A percentile compares a stretch with the other conserved stretches of the same genome.
These are phyloP conservation scores for Yarrowia sp. DNA, from an alignment of 805 yeast species.

Conservation along the genomic window DNA sequence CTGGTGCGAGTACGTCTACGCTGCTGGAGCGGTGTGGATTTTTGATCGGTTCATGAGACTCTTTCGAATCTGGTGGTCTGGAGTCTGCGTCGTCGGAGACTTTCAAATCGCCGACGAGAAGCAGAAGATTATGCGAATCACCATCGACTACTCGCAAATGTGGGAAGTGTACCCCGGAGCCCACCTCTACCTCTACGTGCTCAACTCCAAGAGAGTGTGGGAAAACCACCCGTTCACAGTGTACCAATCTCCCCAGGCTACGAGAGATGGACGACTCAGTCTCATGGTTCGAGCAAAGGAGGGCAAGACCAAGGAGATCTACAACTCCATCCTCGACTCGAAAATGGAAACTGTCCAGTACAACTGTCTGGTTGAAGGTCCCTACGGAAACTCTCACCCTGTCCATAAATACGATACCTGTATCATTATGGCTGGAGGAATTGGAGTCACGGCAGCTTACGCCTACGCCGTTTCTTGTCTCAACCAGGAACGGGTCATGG, in stretches of 20 bases:
- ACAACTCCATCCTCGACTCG: constrained; percentile 33
- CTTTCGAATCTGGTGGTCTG: constrained; percentile 63
- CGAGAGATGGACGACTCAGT: constrained; percentile 40
- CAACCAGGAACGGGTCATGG: constrained; percentile 39
- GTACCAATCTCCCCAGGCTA: constrained; percentile 40
- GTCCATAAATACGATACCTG: constrained; percentile 61
- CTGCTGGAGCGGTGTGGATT: constrained; percentile 70
- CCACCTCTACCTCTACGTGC: constrained; percentile 63
- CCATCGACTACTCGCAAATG: constrained; percentile 52
- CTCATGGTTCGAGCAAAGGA: constrained; percentile 40
- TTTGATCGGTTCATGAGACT: constrained; percentile 70
- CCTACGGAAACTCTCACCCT: constrained; percentile 67
- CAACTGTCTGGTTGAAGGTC: constrained; percentile 62
- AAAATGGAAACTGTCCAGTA: constrained; percentile 37
- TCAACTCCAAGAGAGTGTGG: constrained; percentile 61
- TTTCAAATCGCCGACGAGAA: constrained; percentile 35
- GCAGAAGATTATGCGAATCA: constrained; percentile 43
- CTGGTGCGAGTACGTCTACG: constrained; percentile 59
- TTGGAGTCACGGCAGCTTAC: constrained; percentile 72
- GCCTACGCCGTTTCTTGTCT: constrained; percentile 49
- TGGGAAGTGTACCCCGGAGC: constrained; percentile 64
- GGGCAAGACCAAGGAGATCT: constrained; percentile 42
- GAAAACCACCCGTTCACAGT: constrained; percentile 78
- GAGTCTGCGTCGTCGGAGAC: constrained; percentile 49
- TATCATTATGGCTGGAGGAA: constrained; percentile 74